Evolutionary conservation across 106 monocot species (phyloP).

Genomic region (Acorus calamus): DNA sequence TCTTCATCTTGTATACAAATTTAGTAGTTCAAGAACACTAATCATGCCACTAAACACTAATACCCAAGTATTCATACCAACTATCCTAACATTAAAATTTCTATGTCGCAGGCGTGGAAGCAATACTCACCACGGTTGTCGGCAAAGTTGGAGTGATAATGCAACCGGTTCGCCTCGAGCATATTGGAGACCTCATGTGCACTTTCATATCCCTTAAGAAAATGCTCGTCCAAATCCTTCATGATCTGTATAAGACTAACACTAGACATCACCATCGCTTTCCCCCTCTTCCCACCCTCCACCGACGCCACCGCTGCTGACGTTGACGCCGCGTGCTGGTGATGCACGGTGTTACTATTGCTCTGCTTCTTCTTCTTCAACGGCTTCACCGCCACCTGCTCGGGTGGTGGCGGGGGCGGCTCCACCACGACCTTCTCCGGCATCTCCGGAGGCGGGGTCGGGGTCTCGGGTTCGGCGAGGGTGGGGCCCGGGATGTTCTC

Average conservation of each 20-base stretch:
- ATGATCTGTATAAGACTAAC: conserved; percentile 44
- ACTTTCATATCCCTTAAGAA: conserved; percentile 63
- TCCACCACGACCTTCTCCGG: conserved; percentile 19
- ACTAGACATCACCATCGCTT: conserved; percentile 8
- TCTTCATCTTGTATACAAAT: too few relatives aligned
- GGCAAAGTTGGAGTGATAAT: conserved; percentile 91
- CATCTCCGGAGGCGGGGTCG: neutral
- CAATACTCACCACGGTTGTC: conserved; percentile 49
- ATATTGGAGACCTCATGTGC: conserved; percentile 62
- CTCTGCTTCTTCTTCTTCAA: conserved; percentile 19
- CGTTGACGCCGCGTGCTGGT: conserved; percentile 17
- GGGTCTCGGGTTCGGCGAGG: conserved; percentile 26
- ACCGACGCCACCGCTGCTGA: conserved; percentile 8
- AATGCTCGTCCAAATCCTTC: conserved; percentile 61
- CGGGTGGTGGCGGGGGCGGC: conserved; percentile 7
- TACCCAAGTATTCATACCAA: too few relatives aligned
- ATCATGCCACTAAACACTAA: too few relatives aligned
- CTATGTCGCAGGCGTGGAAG: too few relatives aligned
- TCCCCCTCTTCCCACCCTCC: conserved; percentile 14
- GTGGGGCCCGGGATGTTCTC: conserved; percentile 32
- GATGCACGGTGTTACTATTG: conserved; percentile 6
- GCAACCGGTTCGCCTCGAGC: conserved; percentile 74
- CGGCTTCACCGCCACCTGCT: neutral
- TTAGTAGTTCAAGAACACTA: too few relatives aligned
- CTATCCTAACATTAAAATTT: too few relatives aligned